Percentiles rank a stretch among this genome's conserved stretches.
phyloP scores from a whole-genome alignment of 2,329 filamentous ascomycete species.

The Coniella lustricola region DNA sequence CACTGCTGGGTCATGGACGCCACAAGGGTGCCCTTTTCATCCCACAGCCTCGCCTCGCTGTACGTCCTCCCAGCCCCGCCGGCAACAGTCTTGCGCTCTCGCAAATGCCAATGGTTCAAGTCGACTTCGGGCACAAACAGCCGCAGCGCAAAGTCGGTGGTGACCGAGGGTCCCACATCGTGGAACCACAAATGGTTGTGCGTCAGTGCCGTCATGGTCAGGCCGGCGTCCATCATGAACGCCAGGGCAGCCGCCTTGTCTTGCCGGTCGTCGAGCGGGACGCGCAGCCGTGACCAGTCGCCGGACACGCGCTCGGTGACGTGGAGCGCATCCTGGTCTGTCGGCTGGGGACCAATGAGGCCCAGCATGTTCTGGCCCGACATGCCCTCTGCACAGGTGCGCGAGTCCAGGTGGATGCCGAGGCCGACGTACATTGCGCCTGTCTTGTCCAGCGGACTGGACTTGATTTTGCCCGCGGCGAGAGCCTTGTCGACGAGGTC shows the following conservation, averaged over 20 bases:
- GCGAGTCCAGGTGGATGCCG: slow-evolving; percentile 27
- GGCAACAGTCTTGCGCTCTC: slow-evolving; percentile 31
- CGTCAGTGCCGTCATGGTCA: slow-evolving; percentile 37
- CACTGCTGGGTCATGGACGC: slow-evolving; percentile 43
- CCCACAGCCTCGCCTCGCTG: slow-evolving; percentile 37
- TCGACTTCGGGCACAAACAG: slow-evolving; percentile 33
- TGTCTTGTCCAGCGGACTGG: slow-evolving; percentile 20
- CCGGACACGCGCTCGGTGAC: slow-evolving; percentile 31
- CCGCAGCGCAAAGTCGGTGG: slow-evolving; percentile 43
- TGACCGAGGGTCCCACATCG: slow-evolving; percentile 36
- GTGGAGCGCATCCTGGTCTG: slow-evolving; percentile 30
- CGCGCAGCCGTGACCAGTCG: slow-evolving; percentile 32
- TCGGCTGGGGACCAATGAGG: slow-evolving; percentile 26
- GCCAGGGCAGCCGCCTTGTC: slow-evolving; percentile 32
- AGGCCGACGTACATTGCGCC: slow-evolving; percentile 24
- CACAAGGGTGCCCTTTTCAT: slow-evolving; percentile 35
- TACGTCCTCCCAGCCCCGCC: slow-evolving; percentile 37
- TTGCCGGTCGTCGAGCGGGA: slow-evolving; percentile 17
- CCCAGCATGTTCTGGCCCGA: slow-evolving; percentile 37
- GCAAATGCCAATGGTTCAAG: slow-evolving; percentile 35
- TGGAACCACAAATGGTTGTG: slow-evolving; percentile 36
- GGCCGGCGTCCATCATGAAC: slow-evolving; percentile 37
- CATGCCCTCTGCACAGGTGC: slow-evolving; percentile 32
- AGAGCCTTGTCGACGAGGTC: slow-evolving; percentile 17
- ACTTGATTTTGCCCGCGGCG: slow-evolving; percentile 21